These are phyloP conservation scores for Astrephomene gubernaculifera DNA, from an alignment of 139 green algal species.

Conservation along the genomic window DNA sequence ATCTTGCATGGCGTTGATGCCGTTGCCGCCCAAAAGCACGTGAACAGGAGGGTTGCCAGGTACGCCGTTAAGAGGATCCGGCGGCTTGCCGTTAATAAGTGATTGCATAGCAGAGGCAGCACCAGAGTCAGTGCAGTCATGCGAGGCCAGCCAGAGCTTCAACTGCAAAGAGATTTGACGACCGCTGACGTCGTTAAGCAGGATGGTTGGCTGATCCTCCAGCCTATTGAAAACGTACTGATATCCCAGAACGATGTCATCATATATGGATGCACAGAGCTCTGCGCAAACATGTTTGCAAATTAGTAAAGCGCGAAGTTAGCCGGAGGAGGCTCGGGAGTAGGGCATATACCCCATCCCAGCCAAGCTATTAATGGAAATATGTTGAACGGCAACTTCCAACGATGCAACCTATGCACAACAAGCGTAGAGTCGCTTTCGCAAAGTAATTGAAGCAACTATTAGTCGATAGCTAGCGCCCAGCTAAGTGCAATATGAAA, in stretches of 20 bases:
- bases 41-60: neutral
- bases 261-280: neutral
- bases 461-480: too few relatives aligned
- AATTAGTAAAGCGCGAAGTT: too few relatives aligned
- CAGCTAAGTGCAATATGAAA: too few relatives aligned
- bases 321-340: too few relatives aligned
- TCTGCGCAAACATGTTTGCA: too few relatives aligned
- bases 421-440: too few relatives aligned
- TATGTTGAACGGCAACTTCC: too few relatives aligned
- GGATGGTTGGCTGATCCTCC: neutral
- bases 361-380: too few relatives aligned
- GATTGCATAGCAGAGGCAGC: neutral
- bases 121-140: slow-evolving; percentile 16
- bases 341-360: too few relatives aligned
- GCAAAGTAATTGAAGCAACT: too few relatives aligned
- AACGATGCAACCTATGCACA: too few relatives aligned
- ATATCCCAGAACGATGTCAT: neutral
- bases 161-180: neutral
- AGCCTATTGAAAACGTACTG: slow-evolving; percentile 23
- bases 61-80: neutral
- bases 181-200: neutral
- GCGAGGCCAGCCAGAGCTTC: neutral
- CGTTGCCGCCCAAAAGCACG: slow-evolving; percentile 31
- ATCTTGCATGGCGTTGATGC: slow-evolving; percentile 6
- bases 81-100: neutral